phyloP scores from a whole-genome alignment of 2,329 filamentous ascomycete genomes.

The Fusarium metavorans region DNA sequence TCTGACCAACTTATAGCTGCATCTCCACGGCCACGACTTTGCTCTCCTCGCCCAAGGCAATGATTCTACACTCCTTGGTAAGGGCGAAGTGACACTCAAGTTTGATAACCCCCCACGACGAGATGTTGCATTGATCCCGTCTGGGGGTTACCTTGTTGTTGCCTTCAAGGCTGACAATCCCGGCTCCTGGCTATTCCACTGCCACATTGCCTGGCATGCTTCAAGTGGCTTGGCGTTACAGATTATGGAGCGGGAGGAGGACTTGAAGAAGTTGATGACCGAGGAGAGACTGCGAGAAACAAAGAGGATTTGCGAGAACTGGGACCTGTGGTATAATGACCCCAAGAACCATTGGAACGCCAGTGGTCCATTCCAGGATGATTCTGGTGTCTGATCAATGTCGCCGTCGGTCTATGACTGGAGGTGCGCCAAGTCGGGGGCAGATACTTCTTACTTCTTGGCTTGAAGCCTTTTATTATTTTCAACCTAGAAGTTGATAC shows the following conservation, averaged over 20 bases:
- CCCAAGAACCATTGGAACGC: not conserved
- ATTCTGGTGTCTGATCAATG: not conserved
- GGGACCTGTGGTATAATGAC: constrained; percentile 22
- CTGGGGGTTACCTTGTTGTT: constrained; percentile 18
- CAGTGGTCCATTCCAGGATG: not conserved
- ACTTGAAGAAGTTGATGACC: constrained; percentile 14
- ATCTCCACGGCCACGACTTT: constrained; percentile 30
- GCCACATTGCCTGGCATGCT: constrained; percentile 24
- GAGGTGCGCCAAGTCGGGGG: not conserved
- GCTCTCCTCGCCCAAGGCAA: constrained; percentile 19
- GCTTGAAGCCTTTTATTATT: not conserved
- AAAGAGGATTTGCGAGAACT: constrained; percentile 15
- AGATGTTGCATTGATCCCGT: constrained; percentile 19
- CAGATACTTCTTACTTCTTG: not conserved
- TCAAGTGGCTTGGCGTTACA: constrained; percentile 21
- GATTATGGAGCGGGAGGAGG: constrained; percentile 17
- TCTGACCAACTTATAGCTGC: not conserved
- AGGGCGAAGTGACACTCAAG: not conserved
- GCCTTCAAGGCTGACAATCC: constrained; percentile 23
- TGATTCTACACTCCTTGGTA: not conserved
- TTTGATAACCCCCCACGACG: constrained; percentile 25
- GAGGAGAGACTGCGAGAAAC: constrained; percentile 22
- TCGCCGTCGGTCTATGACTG: not conserved
- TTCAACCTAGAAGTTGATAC: not conserved
- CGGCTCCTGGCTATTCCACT: constrained; percentile 25